Evolutionary conservation across 2,329 filamentous ascomycete genomes (phyloP), one percentile per base, ranked within the genome.

Genomic region (Chaetomiaceae sp.): DNA sequence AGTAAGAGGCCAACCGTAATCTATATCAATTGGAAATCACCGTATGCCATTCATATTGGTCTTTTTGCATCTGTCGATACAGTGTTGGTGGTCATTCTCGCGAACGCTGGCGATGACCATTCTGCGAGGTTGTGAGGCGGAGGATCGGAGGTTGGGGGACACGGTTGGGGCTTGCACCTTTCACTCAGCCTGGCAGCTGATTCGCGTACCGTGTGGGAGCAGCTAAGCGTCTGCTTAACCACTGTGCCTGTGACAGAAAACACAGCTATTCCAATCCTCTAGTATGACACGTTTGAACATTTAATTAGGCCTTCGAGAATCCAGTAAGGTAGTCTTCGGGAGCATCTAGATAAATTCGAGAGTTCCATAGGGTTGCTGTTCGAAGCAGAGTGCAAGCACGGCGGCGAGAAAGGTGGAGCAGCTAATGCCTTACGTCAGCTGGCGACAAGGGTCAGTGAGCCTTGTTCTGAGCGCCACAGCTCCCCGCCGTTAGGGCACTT

Each of bases 401-500:
- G 23, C 10, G 30, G 3, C 6, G n/a, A 20, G 33, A 18, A n/a
- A 16, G 23, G 5, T 38, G 16, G 3, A 9, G 16, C 40, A 32
- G 25, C 23, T 21, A 9, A 18, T 32, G 16, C 4, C 2, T 52
- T 40, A 48, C 36, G 53, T 57, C 43, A 54, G 45, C 48, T n/a
- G 32, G 14, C 7, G 16, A 20, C 54, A 44, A 20, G 43, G 25
- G 34, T 40, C 29, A 23, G n/a, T 8, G n/a, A 5, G 1, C 21
- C 10, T 21, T 16, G 13, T 6, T 18, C 11, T 3, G 16, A 25
- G 46, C 53, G 50, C 59, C 54, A 60, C 60, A 55, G 20, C 53
- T 56, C 58, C 56, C 55, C 56, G 56, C n/a, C 57, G 59, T 63
- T 63, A 63, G 61, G 61, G 61, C 61, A 63, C 53, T 48, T 38